phyloP scores from a whole-genome alignment of 2,329 filamentous ascomycete genomes.

The Sarocladiaceae sp. region DNA sequence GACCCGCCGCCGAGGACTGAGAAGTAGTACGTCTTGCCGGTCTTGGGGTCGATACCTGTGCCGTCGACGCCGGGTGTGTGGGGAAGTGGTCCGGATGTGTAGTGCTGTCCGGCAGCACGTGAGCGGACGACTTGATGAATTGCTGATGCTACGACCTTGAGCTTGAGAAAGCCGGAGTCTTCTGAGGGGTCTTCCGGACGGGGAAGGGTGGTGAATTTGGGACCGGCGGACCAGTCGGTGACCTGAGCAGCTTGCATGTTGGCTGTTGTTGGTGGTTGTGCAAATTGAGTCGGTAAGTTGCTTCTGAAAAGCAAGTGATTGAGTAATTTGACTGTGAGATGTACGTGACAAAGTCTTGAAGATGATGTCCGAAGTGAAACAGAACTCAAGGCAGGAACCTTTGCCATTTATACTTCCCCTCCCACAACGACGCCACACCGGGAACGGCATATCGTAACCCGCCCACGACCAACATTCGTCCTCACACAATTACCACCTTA shows the following conservation, averaged over 20 bases:
- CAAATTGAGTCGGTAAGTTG: background rate
- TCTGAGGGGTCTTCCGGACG: slow-evolving; percentile 29
- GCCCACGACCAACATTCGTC: too few species aligned
- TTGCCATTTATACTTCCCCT: background rate
- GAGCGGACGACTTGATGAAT: slow-evolving; percentile 50
- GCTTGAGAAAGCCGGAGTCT: slow-evolving; percentile 33
- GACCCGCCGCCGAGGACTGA: slow-evolving; percentile 25
- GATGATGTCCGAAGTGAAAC: background rate
- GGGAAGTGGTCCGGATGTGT: slow-evolving; percentile 43
- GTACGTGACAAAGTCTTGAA: too few species aligned
- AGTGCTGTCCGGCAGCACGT: slow-evolving; percentile 51
- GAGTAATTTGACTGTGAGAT: too few species aligned
- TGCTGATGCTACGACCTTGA: slow-evolving; percentile 48
- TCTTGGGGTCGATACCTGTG: slow-evolving; percentile 39
- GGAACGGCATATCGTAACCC: background rate
- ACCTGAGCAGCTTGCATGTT: slow-evolving; percentile 35
- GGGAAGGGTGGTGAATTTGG: slow-evolving; percentile 23
- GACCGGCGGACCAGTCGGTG: slow-evolving; percentile 30
- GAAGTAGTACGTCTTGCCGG: slow-evolving; percentile 48
- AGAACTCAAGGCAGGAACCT: background rate
- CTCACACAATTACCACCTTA: too few species aligned
- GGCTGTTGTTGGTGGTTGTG: slow-evolving; percentile 11
- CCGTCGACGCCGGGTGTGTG: slow-evolving; percentile 51
- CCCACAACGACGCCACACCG: background rate
- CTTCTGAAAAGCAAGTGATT: too few species aligned